These are phyloP conservation scores for Raffaelea arxii DNA, from an alignment of 2,329 filamentous ascomycete species.

Conservation along the genomic window DNA sequence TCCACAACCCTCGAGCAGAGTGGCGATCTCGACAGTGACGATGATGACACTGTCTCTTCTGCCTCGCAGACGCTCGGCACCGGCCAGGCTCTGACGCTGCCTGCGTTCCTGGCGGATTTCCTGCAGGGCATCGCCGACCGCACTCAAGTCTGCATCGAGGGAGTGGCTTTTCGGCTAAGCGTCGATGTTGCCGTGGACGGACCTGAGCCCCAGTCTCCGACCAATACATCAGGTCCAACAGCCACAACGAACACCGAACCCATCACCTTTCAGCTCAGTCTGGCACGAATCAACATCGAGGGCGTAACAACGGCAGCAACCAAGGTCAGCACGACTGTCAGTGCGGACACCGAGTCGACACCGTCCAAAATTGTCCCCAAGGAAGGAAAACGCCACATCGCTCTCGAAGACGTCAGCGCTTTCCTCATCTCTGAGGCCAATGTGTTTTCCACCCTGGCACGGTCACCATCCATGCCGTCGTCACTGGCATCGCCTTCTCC, in stretches of 20 bases:
- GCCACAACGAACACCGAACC: slow-evolving; percentile 36
- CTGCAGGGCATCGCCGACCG: slow-evolving; percentile 66
- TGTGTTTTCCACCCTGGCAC: slow-evolving; percentile 50
- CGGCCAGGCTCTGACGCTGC: slow-evolving; percentile 59
- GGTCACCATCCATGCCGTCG: slow-evolving; percentile 48
- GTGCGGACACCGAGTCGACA: not conserved
- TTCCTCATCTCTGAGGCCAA: slow-evolving; percentile 59
- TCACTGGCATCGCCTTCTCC: slow-evolving; percentile 40
- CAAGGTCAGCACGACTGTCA: not conserved
- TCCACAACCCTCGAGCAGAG: slow-evolving; percentile 35
- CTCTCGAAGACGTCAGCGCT: slow-evolving; percentile 53
- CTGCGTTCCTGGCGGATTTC: slow-evolving; percentile 60
- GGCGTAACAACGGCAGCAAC: slow-evolving; percentile 41
- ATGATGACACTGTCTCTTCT: slow-evolving; percentile 37
- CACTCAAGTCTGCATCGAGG: slow-evolving; percentile 54
- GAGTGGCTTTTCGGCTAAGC: slow-evolving; percentile 58
- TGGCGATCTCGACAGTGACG: slow-evolving; percentile 14
- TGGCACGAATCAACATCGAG: slow-evolving; percentile 57
- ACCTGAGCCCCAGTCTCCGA: not conserved
- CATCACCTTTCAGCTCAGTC: slow-evolving; percentile 54
- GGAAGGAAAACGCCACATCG: slow-evolving; percentile 56
- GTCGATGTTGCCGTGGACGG: slow-evolving; percentile 43
- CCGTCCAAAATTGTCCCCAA: slow-evolving; percentile 34
- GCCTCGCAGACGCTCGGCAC: slow-evolving; percentile 42
- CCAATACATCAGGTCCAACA: slow-evolving; percentile 4